phyloP scores from a whole-genome alignment of 306 rosid species.

The Trifolium dubium region DNA sequence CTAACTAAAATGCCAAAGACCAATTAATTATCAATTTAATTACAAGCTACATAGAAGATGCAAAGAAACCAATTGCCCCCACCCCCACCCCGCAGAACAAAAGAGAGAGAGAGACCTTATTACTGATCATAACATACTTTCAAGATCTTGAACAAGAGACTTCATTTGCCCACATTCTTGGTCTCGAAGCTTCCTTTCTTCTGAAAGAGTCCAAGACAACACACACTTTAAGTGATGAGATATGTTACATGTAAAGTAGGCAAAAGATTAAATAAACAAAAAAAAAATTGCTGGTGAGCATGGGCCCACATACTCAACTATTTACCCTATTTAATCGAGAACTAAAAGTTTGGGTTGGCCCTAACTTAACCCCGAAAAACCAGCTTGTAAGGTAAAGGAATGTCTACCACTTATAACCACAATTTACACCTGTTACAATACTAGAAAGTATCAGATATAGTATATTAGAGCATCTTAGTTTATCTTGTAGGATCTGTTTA shows the following conservation, averaged over 20 bases:
- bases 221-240: slow-evolving; percentile 8
- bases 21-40: neutral
- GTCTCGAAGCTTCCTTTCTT: slow-evolving; percentile 66
- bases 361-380: neutral
- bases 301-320: slow-evolving; percentile 2
- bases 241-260: slow-evolving; percentile 16
- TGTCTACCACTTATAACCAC: neutral
- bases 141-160: slow-evolving; percentile 81
- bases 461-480: neutral
- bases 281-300: slow-evolving; percentile 14
- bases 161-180: slow-evolving; percentile 69
- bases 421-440: neutral
- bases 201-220: slow-evolving; percentile 50
- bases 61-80: neutral
- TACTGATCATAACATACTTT: slow-evolving; percentile 62
- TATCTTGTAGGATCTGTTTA: neutral
- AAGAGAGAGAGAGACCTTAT: slow-evolving; percentile 14
- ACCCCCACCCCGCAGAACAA: neutral
- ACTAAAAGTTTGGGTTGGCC: neutral
- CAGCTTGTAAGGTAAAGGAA: neutral
- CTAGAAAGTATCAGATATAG: neutral
- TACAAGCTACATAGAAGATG: neutral
- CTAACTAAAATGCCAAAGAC: slow-evolving; percentile 12
- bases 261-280: slow-evolving; percentile 19
- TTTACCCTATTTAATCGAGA: neutral